Base-by-base conservation (phyloP, 208 protist species). In the Acanthamoeba polyphaga region DNA sequence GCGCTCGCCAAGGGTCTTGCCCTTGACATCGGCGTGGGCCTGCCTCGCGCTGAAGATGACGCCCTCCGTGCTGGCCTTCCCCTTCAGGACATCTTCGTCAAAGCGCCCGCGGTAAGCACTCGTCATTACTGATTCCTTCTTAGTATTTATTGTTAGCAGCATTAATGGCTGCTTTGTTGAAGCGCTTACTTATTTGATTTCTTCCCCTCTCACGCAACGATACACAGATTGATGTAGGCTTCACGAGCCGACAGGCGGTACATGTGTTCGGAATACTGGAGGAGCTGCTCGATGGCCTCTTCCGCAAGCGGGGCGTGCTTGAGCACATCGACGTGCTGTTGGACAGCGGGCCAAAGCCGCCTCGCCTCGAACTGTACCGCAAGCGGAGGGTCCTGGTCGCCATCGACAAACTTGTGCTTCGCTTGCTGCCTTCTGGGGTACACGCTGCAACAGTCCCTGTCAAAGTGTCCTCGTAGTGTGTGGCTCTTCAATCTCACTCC, bases 181-280 rank as follows among this genome's bases (percentile, higher is more conserved):
- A n/a, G 51, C n/a, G 32, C 2, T 6, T 8, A 82, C 15, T 49
- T 51, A 15, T 51, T 51, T 51, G 46, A 0, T 49, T 7, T 12
- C 46, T 51, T 13, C 46, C 10, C 7, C 12, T 51, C 27, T 34
- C 74, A 7, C 29, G 24, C 29, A 46, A 19, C 6, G 22, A 82
- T 15, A 22, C 46, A 38, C 46, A 62, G 78, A 13, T 55, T 13
- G 84, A 91, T 68, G 29, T 91, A 24, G 84, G 84, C 4, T 72
- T 91, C 32, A 91, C 84, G 84, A 68, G 29, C 19, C 27, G 29
- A n/a, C 84, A 91, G 19, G 84, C 84, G 15, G 34, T 51, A 7
- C 84, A 68, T 68, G 84, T 91, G 29, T 91, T 91, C 38, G 43
- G 29, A 27, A 91, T 91, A 24, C 32, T 91, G 43, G 84, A 91